phyloP scores from a whole-genome alignment of 306 rosid genomes.

The Trifolium pratense region DNA sequence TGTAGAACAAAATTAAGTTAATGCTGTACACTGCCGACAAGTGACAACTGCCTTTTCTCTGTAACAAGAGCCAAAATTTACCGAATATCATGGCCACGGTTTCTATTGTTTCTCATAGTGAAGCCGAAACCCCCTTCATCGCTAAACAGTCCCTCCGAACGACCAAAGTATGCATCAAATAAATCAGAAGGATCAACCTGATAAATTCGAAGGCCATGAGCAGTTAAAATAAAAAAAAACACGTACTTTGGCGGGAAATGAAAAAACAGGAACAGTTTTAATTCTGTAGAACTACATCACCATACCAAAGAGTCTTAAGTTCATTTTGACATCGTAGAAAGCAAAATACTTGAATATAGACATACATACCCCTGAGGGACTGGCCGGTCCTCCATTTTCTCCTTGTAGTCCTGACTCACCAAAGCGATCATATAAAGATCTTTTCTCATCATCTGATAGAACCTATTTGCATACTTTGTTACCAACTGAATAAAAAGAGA shows the following conservation, averaged over 20 bases:
- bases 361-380: conserved; percentile 86
- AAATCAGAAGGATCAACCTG: conserved; percentile 86
- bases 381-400: conserved; percentile 60
- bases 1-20: conserved; percentile 30
- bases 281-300: conserved; percentile 14
- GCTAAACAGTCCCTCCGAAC: conserved; percentile 68
- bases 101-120: conserved; percentile 59
- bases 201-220: conserved; percentile 36
- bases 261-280: background rate
- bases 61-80: conserved; percentile 42
- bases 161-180: conserved; percentile 81
- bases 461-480: conserved; percentile 81
- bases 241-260: background rate
- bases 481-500: conserved; percentile 49
- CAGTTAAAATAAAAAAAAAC: conserved; percentile 33
- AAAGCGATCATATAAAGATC: conserved; percentile 90
- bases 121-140: conserved; percentile 76
- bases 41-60: background rate
- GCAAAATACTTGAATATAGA: conserved; percentile 27
- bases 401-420: conserved; percentile 89
- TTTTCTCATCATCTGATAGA: conserved; percentile 95
- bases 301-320: conserved; percentile 36
- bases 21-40: background rate
- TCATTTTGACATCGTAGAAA: conserved; percentile 33
- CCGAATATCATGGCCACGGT: conserved; percentile 69